Percentiles rank a stretch among this genome's conserved stretches.
Conservation (phyloP, 2,329 filamentous ascomycete genomes). For the Fusarium musae region DNA sequence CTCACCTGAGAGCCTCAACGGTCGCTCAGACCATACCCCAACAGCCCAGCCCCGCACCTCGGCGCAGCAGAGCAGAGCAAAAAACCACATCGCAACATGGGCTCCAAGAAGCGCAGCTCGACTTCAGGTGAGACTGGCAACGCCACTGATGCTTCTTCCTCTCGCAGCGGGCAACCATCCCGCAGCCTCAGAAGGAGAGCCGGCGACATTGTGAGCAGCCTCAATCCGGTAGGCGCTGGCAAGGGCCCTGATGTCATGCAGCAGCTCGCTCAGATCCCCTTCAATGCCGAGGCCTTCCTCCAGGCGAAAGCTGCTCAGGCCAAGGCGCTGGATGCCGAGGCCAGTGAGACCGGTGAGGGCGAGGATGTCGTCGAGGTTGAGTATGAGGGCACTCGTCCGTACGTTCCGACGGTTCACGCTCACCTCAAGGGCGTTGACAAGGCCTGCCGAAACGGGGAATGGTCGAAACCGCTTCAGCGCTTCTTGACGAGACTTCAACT, state of each 20-base stretch:
- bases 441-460: constrained; percentile 23
- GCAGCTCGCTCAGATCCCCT: constrained; percentile 28
- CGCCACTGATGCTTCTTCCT: neutral
- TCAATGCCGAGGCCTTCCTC: constrained; percentile 18
- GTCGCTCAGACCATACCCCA: constrained; percentile 10
- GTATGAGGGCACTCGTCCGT: neutral
- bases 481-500: constrained; percentile 27
- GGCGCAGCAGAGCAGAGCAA: constrained; percentile 9
- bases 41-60: constrained; percentile 19
- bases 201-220: neutral
- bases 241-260: constrained; percentile 7
- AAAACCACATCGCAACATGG: constrained; percentile 15
- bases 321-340: constrained; percentile 13
- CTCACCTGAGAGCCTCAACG: neutral
- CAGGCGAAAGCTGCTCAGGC: constrained; percentile 21
- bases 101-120: constrained; percentile 17
- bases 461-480: constrained; percentile 26
- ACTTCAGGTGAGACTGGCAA: neutral
- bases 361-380: constrained; percentile 14
- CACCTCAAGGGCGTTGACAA: constrained; percentile 24
- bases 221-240: constrained; percentile 1
- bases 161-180: neutral
- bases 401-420: constrained; percentile 23
- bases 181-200: neutral
- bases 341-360: constrained; percentile 14